phyloP scores from a whole-genome alignment of 805 yeast species.

The Ogataea kodamae region DNA sequence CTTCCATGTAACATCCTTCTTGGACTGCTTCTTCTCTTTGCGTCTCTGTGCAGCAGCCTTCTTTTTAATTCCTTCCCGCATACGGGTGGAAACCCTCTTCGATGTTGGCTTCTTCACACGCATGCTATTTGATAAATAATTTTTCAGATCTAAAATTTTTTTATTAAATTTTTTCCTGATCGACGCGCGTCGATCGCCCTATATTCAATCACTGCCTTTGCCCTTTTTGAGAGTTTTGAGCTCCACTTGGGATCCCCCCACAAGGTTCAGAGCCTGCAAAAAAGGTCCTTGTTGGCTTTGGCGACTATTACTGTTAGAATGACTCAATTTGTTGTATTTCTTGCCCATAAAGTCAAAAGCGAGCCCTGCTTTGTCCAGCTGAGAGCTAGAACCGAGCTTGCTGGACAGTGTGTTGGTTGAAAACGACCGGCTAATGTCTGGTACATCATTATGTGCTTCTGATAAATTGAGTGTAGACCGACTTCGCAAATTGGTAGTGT shows the following conservation, averaged over 20 bases:
- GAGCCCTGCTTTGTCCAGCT: conserved; percentile 8
- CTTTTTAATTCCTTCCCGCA: conserved; percentile 95
- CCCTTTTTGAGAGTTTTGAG: conserved; percentile 18
- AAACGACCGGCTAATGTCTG: conserved; percentile 12
- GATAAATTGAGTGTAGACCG: conserved; percentile 30
- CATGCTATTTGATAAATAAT: conserved; percentile 18
- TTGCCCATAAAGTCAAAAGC: conserved; percentile 24
- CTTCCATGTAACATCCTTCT: conserved; percentile 93
- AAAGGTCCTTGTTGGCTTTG: conserved; percentile 3
- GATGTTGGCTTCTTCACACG: conserved; percentile 59
- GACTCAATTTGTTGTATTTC: conserved; percentile 22
- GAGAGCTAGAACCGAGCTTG: conserved; percentile 6
- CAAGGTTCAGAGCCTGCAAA: conserved; percentile 9
- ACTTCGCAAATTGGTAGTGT: conserved; percentile 25
- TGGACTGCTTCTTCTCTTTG: conserved; percentile 76
- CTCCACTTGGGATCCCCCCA: conserved; percentile 20
- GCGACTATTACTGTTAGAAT: conserved; percentile 10
- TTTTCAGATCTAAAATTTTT: conserved; percentile 11
- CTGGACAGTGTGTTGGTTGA: conserved; percentile 16
- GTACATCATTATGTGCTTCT: conserved; percentile 13
- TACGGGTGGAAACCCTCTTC: conserved; percentile 85
- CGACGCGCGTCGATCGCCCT: conserved; percentile 5
- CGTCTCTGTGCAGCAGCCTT: conserved; percentile 90
- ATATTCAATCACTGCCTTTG: conserved; percentile 13
- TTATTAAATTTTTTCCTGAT: conserved; percentile 4